Percentiles rank a stretch among this genome's conserved stretches.
Evolutionary conservation across 2,329 filamentous ascomycete genomes (phyloP).

Genomic region (Beauveria sp.): DNA sequence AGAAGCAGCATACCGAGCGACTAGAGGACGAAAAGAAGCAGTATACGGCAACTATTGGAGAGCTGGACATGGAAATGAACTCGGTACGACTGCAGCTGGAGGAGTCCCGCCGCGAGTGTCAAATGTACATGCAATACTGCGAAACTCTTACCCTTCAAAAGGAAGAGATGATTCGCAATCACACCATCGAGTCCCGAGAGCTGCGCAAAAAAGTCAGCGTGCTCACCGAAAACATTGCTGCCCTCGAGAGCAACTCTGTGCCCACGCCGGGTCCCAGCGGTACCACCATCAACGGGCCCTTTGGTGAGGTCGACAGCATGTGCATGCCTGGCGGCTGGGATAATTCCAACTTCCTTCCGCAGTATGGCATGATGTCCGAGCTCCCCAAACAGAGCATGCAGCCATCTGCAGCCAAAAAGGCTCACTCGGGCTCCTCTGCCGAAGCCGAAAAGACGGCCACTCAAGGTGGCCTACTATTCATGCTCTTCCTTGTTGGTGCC

Average conservation of each 20-base stretch:
- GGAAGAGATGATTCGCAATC: conserved; percentile 79
- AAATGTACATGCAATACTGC: conserved; percentile 67
- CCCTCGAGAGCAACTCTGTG: conserved; percentile 55
- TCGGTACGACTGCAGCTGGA: conserved; percentile 62
- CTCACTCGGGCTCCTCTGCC: conserved; percentile 16
- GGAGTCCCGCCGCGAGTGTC: conserved; percentile 64
- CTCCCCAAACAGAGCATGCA: conserved; percentile 52
- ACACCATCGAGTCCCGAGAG: conserved; percentile 85
- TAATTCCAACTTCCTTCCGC: conserved; percentile 62
- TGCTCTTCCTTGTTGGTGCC: conserved; percentile 93
- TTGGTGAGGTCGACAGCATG: conserved; percentile 76
- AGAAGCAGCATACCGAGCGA: conserved; percentile 96
- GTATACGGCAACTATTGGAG: conserved; percentile 66
- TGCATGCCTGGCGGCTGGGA: conserved; percentile 79
- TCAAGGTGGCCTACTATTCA: conserved; percentile 77
- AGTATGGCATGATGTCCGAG: conserved; percentile 56
- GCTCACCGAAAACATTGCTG: conserved; percentile 64
- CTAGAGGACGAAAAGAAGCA: conserved; percentile 96
- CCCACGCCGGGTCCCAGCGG: conserved; percentile 37
- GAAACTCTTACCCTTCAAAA: conserved; percentile 76
- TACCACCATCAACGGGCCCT: conserved; percentile 61
- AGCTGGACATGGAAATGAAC: conserved; percentile 70
- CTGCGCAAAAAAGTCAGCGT: conserved; percentile 88
- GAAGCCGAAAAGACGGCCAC: conserved; percentile 59
- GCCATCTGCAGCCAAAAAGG: conserved; percentile 47